These are phyloP conservation scores for Mycena haematopus DNA, from an alignment of 768 basidiomycete genomes.

Conservation along the genomic window DNA sequence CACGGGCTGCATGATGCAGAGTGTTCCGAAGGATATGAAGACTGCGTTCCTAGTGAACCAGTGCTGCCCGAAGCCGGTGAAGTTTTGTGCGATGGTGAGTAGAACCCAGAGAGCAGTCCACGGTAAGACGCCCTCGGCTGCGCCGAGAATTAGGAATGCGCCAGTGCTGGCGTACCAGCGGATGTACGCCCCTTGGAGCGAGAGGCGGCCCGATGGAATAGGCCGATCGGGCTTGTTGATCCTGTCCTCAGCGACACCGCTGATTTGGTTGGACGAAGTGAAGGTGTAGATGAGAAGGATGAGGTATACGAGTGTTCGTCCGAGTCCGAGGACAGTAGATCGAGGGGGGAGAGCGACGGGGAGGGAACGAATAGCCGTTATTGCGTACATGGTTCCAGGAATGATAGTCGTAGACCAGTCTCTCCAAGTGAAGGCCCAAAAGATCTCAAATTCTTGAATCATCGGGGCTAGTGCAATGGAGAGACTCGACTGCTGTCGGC, in stretches of 20 bases:
- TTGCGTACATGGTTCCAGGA: constrained; percentile 16
- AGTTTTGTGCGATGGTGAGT: constrained; percentile 6
- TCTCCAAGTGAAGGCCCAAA: constrained; percentile 23
- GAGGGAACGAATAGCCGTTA: constrained; percentile 11
- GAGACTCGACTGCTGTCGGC: neutral
- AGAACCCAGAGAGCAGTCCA: constrained; percentile 18
- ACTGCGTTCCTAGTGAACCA: constrained; percentile 20
- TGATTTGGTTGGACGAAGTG: constrained; percentile 23
- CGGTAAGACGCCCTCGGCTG: constrained; percentile 11
- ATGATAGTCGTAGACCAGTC: constrained; percentile 17
- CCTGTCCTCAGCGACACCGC: constrained; percentile 18
- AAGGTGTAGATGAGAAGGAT: constrained; percentile 22
- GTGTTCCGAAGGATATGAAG: constrained; percentile 18
- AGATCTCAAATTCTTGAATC: constrained; percentile 5
- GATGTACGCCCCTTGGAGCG: constrained; percentile 13
- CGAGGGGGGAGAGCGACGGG: neutral
- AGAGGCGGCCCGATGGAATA: constrained; percentile 15
- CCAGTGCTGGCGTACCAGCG: constrained; percentile 12
- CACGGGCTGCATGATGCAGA: constrained; percentile 10
- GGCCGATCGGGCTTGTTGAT: constrained; percentile 25
- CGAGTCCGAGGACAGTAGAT: neutral
- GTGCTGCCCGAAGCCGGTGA: constrained; percentile 22
- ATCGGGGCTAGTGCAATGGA: neutral
- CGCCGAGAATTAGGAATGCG: constrained; percentile 3
- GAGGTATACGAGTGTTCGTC: constrained; percentile 14